Evolutionary conservation across 2,329 filamentous ascomycete species (phyloP), one percentile per base, ranked within the genome.

Genomic region (Colletotrichum melonis): DNA sequence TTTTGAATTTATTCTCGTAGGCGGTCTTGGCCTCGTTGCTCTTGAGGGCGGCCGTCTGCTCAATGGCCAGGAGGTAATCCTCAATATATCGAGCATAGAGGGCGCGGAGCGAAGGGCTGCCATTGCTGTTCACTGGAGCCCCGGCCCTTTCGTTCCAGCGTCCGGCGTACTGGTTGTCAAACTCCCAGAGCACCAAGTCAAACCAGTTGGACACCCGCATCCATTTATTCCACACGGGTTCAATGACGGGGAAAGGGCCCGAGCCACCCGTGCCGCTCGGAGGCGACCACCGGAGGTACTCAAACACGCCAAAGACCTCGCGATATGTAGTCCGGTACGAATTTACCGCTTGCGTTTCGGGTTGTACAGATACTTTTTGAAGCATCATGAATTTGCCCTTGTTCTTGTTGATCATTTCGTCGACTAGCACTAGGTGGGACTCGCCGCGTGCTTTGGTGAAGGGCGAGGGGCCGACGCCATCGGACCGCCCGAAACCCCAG

Each of bases 141-240:
- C 49, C 64, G 2, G 49, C 12, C 0, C 28, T 35, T 8, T 8
- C 2, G 1, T 35, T 28, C 69, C 64, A 68, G 3, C 8, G 16
- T 24, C 24, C 54, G 24, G 46, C 16, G 32, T 67, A 72, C 16
- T 26, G 30, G 32, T 35, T 32, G 35, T 72, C 64, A 52, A 72
- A 68, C 52, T 67, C 58, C n/a, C 57, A 26, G 1, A 62, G 22
- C 2, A 63, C 69, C 14, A 72, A n/a, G 64, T 68, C 56, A 9
- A 68, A 16, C 69, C 64, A 72, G 57, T 72, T 72, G 14, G 69
- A 72, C 4, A 72, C 64, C 5, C 69, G 64, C 64, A 68, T 63
- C 56, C 56, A 68, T 26, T 72, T 72, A 22, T 63, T 63, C 69
- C 64, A 72, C 24, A 72, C 12, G 16, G 22, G 16, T 28, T 72